Conservation (phyloP, 306 rosid genomes). For the Cucurbita ficifolia region DNA sequence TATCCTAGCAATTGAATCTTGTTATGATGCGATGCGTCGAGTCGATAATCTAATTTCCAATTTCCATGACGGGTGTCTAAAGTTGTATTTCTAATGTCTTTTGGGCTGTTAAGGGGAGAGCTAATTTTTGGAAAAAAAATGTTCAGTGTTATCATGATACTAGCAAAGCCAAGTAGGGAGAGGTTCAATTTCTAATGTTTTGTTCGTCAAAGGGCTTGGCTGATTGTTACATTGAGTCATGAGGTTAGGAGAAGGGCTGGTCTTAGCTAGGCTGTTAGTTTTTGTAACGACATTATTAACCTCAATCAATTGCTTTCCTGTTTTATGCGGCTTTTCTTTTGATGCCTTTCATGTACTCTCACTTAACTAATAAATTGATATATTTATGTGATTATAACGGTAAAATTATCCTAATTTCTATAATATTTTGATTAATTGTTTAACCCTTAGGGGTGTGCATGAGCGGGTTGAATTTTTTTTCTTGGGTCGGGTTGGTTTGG, state of each 20-base stretch:
- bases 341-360: not conserved
- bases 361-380: not conserved
- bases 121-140: not conserved
- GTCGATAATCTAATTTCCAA: not conserved
- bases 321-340: not conserved
- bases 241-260: not conserved
- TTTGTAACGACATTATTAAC: not conserved
- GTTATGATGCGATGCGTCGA: not conserved
- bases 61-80: not conserved
- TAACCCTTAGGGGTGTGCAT: no score
- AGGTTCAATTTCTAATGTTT: not conserved
- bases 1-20: not conserved
- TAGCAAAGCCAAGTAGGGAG: not conserved
- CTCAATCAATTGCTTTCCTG: not conserved
- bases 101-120: not conserved
- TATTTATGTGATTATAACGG: not conserved
- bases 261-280: not conserved
- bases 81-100: not conserved
- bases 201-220: not conserved
- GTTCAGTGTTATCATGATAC: not conserved
- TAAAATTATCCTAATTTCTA: not conserved
- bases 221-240: not conserved
- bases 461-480: no score
- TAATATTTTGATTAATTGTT: not conserved
- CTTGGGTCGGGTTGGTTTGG: no score